Evolutionary conservation across 768 basidiomycete genomes (phyloP).

Genomic region (Lactarius vividus): DNA sequence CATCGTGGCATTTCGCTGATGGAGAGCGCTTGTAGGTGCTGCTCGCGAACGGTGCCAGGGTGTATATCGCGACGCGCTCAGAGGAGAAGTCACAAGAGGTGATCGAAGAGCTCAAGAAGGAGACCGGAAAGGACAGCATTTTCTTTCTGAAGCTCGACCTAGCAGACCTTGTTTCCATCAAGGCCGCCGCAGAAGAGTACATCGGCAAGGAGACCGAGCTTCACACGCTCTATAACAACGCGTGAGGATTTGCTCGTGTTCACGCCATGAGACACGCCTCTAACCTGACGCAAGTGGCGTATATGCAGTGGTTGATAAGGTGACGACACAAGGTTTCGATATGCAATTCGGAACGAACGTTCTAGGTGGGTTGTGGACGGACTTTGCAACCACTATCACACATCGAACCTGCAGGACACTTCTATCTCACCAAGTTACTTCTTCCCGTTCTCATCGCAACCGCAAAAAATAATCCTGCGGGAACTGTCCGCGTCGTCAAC

Average conservation of each 20-base stretch:
- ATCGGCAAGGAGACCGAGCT: conserved; percentile 30
- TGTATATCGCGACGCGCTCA: conserved; percentile 35
- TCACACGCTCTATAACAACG: conserved; percentile 39
- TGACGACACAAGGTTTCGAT: conserved; percentile 37
- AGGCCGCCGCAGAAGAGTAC: conserved; percentile 38
- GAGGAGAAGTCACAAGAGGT: conserved; percentile 26
- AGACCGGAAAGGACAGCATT: conserved; percentile 24
- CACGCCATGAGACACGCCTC: not conserved
- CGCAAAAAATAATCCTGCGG: conserved; percentile 31
- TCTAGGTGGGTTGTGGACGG: conserved; percentile 26
- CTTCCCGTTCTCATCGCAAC: conserved; percentile 35
- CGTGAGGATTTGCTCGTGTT: conserved; percentile 23
- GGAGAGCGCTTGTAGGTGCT: conserved; percentile 28
- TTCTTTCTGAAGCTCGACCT: conserved; percentile 39
- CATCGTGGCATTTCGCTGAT: not conserved
- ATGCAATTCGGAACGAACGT: conserved; percentile 39
- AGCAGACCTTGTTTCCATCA: conserved; percentile 36
- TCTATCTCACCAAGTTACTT: conserved; percentile 35
- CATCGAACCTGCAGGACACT: conserved; percentile 33
- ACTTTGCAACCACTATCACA: not conserved
- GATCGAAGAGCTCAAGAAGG: conserved; percentile 28
- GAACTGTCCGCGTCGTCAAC: conserved; percentile 34
- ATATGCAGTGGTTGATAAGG: conserved; percentile 33
- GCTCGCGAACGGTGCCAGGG: conserved; percentile 33
- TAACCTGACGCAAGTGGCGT: conserved; percentile 33